Evolutionary conservation across 345 rosid species (phyloP), one percentile per base, ranked within the genome.

Genomic region (Gossypium rotundifolium): DNA sequence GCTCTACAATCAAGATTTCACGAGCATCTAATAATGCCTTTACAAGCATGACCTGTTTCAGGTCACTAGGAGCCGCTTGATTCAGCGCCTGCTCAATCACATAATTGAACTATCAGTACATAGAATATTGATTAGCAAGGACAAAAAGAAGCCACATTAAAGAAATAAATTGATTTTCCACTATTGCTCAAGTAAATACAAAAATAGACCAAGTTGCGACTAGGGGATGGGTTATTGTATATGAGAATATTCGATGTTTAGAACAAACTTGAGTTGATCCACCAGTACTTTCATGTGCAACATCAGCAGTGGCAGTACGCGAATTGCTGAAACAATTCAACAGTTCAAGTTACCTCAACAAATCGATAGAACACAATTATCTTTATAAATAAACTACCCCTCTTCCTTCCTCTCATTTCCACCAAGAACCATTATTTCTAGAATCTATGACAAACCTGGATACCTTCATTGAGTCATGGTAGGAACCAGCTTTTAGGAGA

Each of bases 1-100:
- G 81, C 76, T 89, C 94, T 80, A 82, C 91, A 14, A 93, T 79
- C 79, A 93, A 82, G 76, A 81, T 74, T 70, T 85, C 88, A 17
- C 94, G 90, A 62, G 97, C 85, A 80, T 79, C 77, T 70, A 93
- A 73, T 77, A 95, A 80, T 72, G 96, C 85, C 86, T 89, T 93
- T 59, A 90, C 87, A 77, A 86, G 82, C 81, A 76, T 75, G 38
- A 82, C 80, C 75, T 80, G 81, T 62, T 85, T 87, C 76, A 74
- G 72, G 81, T 84, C 83, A 76, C 27, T 49, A 29, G 87, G 82
- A 80, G 81, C 82, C 74, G 73, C 74, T 77, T 76, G 78, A 78
- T 78, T 84, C 71, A 80, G 75, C 64, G 83, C 90, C 97, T 93
- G 84, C 70, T 66, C 59, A 83, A 84, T 76, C 23, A 73, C 71